Base-by-base conservation (phyloP, 2,329 filamentous ascomycete species). In the Penicillium sp. region DNA sequence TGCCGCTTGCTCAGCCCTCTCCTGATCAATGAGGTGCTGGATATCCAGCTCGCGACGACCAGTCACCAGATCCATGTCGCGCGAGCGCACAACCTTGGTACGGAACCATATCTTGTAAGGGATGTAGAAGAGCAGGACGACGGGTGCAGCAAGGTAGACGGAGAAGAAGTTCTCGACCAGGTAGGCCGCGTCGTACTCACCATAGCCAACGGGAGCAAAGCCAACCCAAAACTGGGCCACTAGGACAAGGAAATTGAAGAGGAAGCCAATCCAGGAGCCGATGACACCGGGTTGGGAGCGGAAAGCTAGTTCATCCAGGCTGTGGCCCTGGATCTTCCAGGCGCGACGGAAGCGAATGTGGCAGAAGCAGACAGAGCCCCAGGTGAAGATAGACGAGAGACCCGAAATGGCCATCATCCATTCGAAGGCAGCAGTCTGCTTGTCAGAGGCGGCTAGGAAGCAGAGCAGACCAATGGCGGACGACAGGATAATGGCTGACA, bases 291-390 rank as follows among this genome's bases (percentile, higher is more conserved):
- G 81, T 65, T 95, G 88, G 0, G 88, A 88, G 31, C 74, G 77
- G 75, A 93, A 96, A 6, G 91, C 87, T 5, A 97, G 78, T 60
- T 95, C 88, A 47, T 83, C 76, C 31, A 91, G 74, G n/a, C 75
- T 78, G 66, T 85, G 86, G 39, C 87, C 87, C 53, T 84, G 81
- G 10, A 73, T 64, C 39, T 75, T 77, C 89, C 89, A 95, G n/a
- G 84, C 88, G 24, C 74, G 73, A 55, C 91, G 88, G 80, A 96
- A 96, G 48, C 90, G 89, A 65, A 96, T 95, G 71, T 96, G 91
- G 23, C 86, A 82, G n/a, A 95, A 74, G 69, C 89, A 95, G 68
- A 95, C 92, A 57, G 87, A 85, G 31, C 81, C 83, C 87, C 87
- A 91, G 24, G 86, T 86, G 70, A 90, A 88, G 66, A 91, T 81